Percentiles rank a stretch among this genome's conserved stretches.
Evolutionary conservation across 78 protist species (phyloP).

Genomic region (Trichosphaerium sp.): DNA sequence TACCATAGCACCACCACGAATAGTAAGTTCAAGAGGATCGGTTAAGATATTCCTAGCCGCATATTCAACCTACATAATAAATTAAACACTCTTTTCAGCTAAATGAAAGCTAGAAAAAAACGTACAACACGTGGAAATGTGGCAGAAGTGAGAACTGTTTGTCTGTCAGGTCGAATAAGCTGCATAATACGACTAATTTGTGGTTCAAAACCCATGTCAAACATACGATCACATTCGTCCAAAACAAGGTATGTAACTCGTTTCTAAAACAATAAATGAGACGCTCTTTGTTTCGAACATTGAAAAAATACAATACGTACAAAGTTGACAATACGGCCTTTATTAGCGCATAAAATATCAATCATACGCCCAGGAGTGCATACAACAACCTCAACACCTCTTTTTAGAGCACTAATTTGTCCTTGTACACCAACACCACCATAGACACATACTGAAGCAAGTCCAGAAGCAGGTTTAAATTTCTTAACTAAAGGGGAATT

Average conservation of each 20-base stretch:
- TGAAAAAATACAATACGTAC: too few relatives aligned
- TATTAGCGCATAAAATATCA: conserved; percentile 84
- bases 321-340: conserved; percentile 10
- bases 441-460: conserved; percentile 66
- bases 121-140: conserved; percentile 79
- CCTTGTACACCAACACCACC: conserved; percentile 87
- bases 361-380: conserved; percentile 99
- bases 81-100: not conserved
- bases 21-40: conserved; percentile 79
- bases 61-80: not conserved
- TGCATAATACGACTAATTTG: conserved; percentile 74
- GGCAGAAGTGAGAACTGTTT: conserved; percentile 88
- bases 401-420: conserved; percentile 86
- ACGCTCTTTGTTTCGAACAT: not conserved
- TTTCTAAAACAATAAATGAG: not conserved
- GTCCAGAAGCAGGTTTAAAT: not conserved
- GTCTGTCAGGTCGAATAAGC: conserved; percentile 79
- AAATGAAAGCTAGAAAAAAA: not conserved
- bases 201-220: conserved; percentile 93
- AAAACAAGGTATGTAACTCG: conserved; percentile 87
- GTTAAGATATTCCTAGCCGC: conserved; percentile 56
- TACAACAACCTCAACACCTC: conserved; percentile 90
- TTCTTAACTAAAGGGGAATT: not conserved
- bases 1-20: conserved; percentile 79
- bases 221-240: conserved; percentile 99